Percentiles rank a stretch among this genome's conserved stretches.
Evolutionary conservation across 2,329 filamentous ascomycete species (phyloP).

Genomic region (Fusarium odoratissimum): DNA sequence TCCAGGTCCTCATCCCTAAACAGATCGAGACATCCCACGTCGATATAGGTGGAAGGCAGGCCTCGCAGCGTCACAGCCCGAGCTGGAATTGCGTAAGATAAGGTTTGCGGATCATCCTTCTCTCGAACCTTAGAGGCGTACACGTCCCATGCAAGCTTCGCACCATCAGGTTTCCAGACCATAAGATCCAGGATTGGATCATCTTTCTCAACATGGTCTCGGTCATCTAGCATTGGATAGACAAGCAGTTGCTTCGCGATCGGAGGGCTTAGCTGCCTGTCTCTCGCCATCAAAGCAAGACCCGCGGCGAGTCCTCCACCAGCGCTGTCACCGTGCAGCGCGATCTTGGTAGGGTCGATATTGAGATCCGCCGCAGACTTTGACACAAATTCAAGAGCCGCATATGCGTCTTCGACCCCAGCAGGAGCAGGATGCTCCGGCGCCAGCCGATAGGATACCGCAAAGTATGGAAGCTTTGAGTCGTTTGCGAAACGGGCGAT

Average conservation of each 20-base stretch:
- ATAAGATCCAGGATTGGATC: slow-evolving; percentile 18
- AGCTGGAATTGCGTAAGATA: slow-evolving; percentile 41
- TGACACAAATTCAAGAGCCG: slow-evolving; percentile 8
- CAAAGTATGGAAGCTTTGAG: slow-evolving; percentile 22
- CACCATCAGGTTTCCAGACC: slow-evolving; percentile 34
- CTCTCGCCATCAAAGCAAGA: slow-evolving; percentile 10
- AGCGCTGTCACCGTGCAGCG: slow-evolving; percentile 22
- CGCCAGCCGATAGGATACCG: slow-evolving; percentile 21
- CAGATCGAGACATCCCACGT: slow-evolving; percentile 53
- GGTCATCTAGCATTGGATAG: slow-evolving; percentile 33
- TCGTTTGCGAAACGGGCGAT: slow-evolving; percentile 19
- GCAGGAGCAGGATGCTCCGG: slow-evolving; percentile 26
- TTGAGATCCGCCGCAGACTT: slow-evolving; percentile 4
- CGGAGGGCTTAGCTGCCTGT: not conserved
- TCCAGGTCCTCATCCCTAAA: slow-evolving; percentile 42
- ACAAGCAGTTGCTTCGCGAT: slow-evolving; percentile 20
- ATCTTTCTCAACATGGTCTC: not conserved
- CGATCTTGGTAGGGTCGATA: slow-evolving; percentile 17
- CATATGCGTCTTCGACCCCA: slow-evolving; percentile 19
- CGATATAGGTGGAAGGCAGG: slow-evolving; percentile 53
- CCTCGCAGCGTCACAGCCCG: slow-evolving; percentile 39
- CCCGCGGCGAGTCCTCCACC: slow-evolving; percentile 24
- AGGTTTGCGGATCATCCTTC: not conserved
- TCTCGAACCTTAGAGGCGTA: slow-evolving; percentile 11
- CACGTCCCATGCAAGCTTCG: slow-evolving; percentile 40